Evolutionary conservation across 75 land plant genomes (phyloP).

Genomic region (Larix kaempferi): DNA sequence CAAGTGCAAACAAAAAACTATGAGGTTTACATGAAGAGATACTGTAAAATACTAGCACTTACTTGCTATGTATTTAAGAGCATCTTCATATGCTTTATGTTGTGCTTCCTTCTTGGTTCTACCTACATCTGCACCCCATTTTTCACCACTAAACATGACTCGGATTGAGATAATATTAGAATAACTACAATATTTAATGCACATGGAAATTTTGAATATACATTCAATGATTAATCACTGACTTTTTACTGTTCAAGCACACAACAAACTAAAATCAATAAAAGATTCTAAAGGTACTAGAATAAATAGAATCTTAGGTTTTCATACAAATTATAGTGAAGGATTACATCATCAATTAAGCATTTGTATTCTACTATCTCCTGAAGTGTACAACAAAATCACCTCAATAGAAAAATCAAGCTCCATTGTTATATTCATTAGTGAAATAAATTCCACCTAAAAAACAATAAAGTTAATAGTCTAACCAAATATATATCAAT

Average conservation of each 20-base stretch:
- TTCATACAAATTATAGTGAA: neutral
- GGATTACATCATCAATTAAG: neutral
- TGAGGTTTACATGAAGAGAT: too few relatives aligned
- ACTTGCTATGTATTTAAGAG: conserved; percentile 43
- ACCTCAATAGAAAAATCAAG: conserved; percentile 32
- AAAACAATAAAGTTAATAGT: conserved; percentile 1
- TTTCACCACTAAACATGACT: conserved; percentile 41
- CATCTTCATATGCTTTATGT: conserved; percentile 29
- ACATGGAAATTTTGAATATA: neutral
- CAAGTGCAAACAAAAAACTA: too few relatives aligned
- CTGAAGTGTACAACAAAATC: neutral
- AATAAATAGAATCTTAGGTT: neutral
- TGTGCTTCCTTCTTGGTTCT: conserved; percentile 50
- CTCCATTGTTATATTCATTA: conserved; percentile 20
- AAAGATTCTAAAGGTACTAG: neutral
- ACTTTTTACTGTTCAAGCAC: neutral
- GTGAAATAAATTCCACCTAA: conserved; percentile 25
- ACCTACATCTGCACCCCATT: conserved; percentile 38
- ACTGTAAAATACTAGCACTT: conserved; percentile 9
- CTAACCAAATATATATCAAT: neutral
- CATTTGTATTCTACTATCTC: neutral
- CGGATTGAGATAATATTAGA: conserved; percentile 9
- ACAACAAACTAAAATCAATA: neutral
- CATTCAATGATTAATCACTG: neutral
- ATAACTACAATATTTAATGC: neutral